Percentiles rank a stretch among this genome's conserved stretches.
Evolutionary conservation across 2,329 filamentous ascomycete genomes (phyloP).

Genomic region (Monilinia fructigena): DNA sequence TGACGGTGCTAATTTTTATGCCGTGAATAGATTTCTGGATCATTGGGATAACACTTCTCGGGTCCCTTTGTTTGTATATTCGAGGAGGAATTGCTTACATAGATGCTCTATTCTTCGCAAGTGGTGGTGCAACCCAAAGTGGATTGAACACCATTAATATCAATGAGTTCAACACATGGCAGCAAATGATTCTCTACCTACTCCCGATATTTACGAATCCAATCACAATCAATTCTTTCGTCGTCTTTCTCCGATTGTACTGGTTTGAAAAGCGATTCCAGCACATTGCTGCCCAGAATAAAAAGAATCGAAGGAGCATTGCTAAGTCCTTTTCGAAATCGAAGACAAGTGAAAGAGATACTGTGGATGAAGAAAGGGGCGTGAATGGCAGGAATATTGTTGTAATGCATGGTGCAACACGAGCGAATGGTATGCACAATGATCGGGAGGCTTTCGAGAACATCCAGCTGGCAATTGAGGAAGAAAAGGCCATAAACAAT

Average conservation of each 20-base stretch:
- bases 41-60: constrained; percentile 67
- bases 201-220: constrained; percentile 75
- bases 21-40: constrained; percentile 69
- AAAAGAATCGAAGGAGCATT: constrained; percentile 62
- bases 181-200: constrained; percentile 71
- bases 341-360: constrained; percentile 48
- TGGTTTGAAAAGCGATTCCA: constrained; percentile 99
- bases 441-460: constrained; percentile 51
- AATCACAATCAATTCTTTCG: constrained; percentile 78
- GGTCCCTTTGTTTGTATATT: constrained; percentile 74
- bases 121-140: constrained; percentile 84
- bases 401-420: constrained; percentile 59
- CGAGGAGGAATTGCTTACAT: constrained; percentile 68
- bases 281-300: constrained; percentile 72
- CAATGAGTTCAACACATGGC: constrained; percentile 66
- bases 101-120: constrained; percentile 86
- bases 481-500: constrained; percentile 26
- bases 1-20: not conserved
- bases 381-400: constrained; percentile 66
- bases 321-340: constrained; percentile 59
- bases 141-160: constrained; percentile 80
- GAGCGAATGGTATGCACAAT: constrained; percentile 55
- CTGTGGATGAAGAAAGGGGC: constrained; percentile 49
- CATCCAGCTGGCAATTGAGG: constrained; percentile 26
- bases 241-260: constrained; percentile 90